Evolutionary conservation across 345 rosid species (phyloP).

Genomic region (Draba incana): DNA sequence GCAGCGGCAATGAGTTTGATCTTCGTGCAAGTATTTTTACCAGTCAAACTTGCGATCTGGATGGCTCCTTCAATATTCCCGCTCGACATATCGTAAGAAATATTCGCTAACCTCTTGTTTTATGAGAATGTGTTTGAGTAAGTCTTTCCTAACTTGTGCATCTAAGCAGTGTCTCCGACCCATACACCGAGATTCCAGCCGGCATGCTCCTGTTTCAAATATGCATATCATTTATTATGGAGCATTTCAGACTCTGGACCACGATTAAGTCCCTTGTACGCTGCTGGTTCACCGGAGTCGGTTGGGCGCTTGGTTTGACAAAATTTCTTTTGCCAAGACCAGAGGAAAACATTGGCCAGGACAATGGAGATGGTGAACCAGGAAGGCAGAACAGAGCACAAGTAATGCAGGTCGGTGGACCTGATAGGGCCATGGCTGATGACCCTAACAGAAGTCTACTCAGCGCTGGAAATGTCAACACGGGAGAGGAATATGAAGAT

Average conservation of each 20-base stretch:
- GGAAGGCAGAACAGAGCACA: slow-evolving; percentile 76
- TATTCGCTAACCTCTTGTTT: slow-evolving; percentile 3
- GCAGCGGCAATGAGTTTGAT: slow-evolving; percentile 95
- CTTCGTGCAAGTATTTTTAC: slow-evolving; percentile 95
- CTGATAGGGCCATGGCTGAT: slow-evolving; percentile 65
- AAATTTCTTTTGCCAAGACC: slow-evolving; percentile 85
- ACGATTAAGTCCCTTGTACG: slow-evolving; percentile 86
- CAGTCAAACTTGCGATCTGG: slow-evolving; percentile 93
- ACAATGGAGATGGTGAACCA: slow-evolving; percentile 70
- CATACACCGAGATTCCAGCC: slow-evolving; percentile 97
- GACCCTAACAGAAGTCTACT: slow-evolving; percentile 54
- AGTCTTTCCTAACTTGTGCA: slow-evolving; percentile 12
- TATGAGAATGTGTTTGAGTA: slow-evolving; percentile 17
- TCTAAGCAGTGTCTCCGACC: slow-evolving; percentile 84
- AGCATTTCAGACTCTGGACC: slow-evolving; percentile 86
- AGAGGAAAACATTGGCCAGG: slow-evolving; percentile 78
- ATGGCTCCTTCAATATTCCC: slow-evolving; percentile 91
- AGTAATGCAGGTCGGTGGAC: slow-evolving; percentile 57
- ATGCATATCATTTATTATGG: slow-evolving; percentile 94
- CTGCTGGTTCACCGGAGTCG: slow-evolving; percentile 92
- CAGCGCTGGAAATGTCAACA: slow-evolving; percentile 48
- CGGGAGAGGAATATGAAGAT: slow-evolving; percentile 63
- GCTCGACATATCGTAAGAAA: slow-evolving; percentile 86
- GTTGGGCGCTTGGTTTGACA: slow-evolving; percentile 90
- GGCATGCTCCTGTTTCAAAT: slow-evolving; percentile 98